Percentiles rank a stretch among this genome's conserved stretches.
phyloP scores from a whole-genome alignment of 1,139 yeast species.

The Spencermartinsiella ligniputridi region DNA sequence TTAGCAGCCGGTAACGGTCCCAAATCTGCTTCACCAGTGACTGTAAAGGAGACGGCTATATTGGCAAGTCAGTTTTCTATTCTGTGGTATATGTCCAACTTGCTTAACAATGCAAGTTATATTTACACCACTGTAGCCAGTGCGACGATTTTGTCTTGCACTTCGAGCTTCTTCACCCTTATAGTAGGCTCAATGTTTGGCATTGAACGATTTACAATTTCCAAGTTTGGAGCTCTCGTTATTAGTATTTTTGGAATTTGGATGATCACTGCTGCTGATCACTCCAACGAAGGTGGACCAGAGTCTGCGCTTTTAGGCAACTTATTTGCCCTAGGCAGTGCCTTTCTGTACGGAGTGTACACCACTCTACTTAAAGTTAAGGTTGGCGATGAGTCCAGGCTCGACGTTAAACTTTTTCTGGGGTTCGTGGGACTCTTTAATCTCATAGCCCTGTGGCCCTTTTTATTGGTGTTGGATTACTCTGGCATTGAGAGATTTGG shows the following conservation, averaged over 20 bases:
- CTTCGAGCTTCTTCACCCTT: slow-evolving; percentile 89
- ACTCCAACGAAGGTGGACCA: slow-evolving; percentile 32
- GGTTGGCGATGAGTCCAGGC: slow-evolving; percentile 65
- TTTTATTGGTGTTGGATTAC: slow-evolving; percentile 55
- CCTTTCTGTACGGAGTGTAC: slow-evolving; percentile 84
- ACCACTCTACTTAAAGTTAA: slow-evolving; percentile 75
- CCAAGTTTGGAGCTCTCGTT: slow-evolving; percentile 64
- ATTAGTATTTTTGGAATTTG: slow-evolving; percentile 76
- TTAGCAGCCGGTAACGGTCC: slow-evolving; percentile 3
- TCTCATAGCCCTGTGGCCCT: slow-evolving; percentile 76
- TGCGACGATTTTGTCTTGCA: slow-evolving; percentile 86
- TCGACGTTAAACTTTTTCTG: slow-evolving; percentile 82
- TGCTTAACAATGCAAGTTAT: slow-evolving; percentile 82
- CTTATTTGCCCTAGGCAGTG: slow-evolving; percentile 73
- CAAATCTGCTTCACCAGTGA: slow-evolving; percentile 16
- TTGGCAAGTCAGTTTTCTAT: slow-evolving; percentile 77
- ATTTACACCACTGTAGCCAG: slow-evolving; percentile 88
- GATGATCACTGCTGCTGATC: slow-evolving; percentile 60
- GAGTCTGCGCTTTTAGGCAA: slow-evolving; percentile 64
- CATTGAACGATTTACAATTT: slow-evolving; percentile 61
- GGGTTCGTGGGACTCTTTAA: slow-evolving; percentile 93
- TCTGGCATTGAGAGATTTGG: slow-evolving; percentile 65
- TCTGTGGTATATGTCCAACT: slow-evolving; percentile 86
- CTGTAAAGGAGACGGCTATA: slow-evolving; percentile 36
- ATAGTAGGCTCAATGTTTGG: slow-evolving; percentile 70